phyloP scores from a whole-genome alignment of 2,329 filamentous ascomycete species.

The Curvularia sp. region DNA sequence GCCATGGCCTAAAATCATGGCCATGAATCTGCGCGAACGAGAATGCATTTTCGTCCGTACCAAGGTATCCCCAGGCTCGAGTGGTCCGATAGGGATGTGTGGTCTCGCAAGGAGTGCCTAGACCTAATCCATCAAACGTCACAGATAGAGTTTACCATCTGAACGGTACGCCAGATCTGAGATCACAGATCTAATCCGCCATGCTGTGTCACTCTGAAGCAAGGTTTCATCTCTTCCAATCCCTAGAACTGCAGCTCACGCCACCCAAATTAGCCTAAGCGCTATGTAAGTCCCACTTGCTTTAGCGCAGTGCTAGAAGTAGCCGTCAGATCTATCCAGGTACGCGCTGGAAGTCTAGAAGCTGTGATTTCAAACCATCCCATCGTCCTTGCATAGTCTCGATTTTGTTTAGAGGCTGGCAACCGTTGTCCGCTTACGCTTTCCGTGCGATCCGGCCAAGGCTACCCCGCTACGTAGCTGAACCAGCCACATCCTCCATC shows the following conservation, averaged over 20 bases:
- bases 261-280: background rate
- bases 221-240: background rate
- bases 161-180: background rate
- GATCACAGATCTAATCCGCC: background rate
- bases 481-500: conserved; percentile 10
- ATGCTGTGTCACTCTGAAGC: background rate
- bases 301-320: background rate
- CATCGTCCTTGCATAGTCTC: background rate
- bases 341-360: background rate
- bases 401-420: background rate
- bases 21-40: background rate
- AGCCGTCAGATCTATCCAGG: background rate
- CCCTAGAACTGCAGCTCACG: background rate
- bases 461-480: conserved; percentile 13
- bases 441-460: conserved; percentile 15
- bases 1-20: background rate
- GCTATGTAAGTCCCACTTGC: background rate
- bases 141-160: background rate
- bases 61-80: background rate
- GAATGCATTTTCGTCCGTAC: background rate
- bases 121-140: background rate
- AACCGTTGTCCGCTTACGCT: background rate
- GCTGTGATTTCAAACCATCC: background rate
- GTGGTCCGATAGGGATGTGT: background rate
- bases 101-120: background rate